phyloP scores from a whole-genome alignment of 495 filamentous ascomycete species.

The Hypoxylon cercidicola region DNA sequence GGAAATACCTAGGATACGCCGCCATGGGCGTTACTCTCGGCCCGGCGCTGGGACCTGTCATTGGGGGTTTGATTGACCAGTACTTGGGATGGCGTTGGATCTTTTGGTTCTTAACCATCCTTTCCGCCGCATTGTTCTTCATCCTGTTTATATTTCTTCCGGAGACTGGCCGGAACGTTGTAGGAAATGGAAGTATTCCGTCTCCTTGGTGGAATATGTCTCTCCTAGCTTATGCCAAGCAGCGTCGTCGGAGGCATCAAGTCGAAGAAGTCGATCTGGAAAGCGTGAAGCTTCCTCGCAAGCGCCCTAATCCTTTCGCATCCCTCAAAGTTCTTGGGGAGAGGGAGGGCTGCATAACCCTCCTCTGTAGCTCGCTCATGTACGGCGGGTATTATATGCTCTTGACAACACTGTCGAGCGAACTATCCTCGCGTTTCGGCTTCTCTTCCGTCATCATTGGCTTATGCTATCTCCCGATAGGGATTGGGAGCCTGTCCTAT shows the following conservation, averaged over 20 bases:
- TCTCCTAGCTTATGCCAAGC: constrained; percentile 33
- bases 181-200: constrained; percentile 59
- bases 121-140: constrained; percentile 47
- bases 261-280: background rate
- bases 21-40: constrained; percentile 36
- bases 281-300: constrained; percentile 16
- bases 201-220: constrained; percentile 55
- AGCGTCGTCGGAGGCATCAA: constrained; percentile 18
- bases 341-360: constrained; percentile 56
- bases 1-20: constrained; percentile 53
- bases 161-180: constrained; percentile 59
- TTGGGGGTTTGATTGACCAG: constrained; percentile 63
- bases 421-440: constrained; percentile 50
- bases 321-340: constrained; percentile 51
- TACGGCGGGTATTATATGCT: constrained; percentile 50
- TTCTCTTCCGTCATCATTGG: constrained; percentile 58
- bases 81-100: constrained; percentile 66
- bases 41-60: constrained; percentile 58
- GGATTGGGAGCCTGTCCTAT: constrained; percentile 51
- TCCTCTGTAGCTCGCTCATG: constrained; percentile 50
- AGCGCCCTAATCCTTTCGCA: constrained; percentile 35
- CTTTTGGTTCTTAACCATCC: constrained; percentile 69
- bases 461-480: constrained; percentile 59
- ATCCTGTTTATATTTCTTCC: constrained; percentile 49
- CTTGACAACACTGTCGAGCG: constrained; percentile 44